These are phyloP conservation scores for Ostreobium quekettii DNA, from an alignment of 139 green algal genomes.

Conservation along the genomic window DNA sequence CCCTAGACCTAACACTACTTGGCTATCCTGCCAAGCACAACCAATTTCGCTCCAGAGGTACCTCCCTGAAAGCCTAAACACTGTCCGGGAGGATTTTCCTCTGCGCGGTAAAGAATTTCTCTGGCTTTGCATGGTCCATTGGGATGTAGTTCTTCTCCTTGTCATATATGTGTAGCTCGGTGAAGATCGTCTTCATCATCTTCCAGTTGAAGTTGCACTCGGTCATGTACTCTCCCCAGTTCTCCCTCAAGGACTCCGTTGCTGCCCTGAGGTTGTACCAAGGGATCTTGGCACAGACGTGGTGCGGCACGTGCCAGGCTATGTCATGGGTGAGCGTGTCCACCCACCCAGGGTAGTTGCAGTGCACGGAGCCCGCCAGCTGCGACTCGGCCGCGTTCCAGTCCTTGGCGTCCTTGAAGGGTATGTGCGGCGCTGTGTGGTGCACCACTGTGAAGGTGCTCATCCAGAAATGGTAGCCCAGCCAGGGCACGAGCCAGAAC, in stretches of 20 bases:
- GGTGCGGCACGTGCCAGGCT: slow-evolving; percentile 93
- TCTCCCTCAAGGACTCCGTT: slow-evolving; percentile 57
- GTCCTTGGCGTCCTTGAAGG: slow-evolving; percentile 80
- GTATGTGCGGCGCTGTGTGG: slow-evolving; percentile 96
- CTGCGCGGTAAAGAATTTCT: slow-evolving; percentile 67
- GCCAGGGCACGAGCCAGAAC: slow-evolving; percentile 95
- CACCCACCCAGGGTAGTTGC: slow-evolving; percentile 85
- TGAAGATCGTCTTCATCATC: slow-evolving; percentile 90
- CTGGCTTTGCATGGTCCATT: slow-evolving; percentile 73
- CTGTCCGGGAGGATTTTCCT: slow-evolving; percentile 51
- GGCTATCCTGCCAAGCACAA: no score
- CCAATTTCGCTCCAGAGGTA: no score
- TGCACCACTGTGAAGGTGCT: slow-evolving; percentile 95
- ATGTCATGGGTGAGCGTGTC: slow-evolving; percentile 96
- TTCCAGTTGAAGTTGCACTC: slow-evolving; percentile 84
- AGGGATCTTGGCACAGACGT: slow-evolving; percentile 89
- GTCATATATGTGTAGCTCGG: slow-evolving; percentile 85
- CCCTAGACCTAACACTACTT: no score
- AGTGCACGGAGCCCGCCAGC: slow-evolving; percentile 90
- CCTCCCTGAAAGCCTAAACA: no score
- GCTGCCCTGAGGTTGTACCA: slow-evolving; percentile 49
- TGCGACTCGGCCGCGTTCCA: slow-evolving; percentile 91
- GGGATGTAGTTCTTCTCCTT: slow-evolving; percentile 71
- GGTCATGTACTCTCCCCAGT: slow-evolving; percentile 93
- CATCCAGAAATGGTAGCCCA: slow-evolving; percentile 99